phyloP scores from a whole-genome alignment of 2,329 filamentous ascomycete species.

The Sphaerulina populicola region DNA sequence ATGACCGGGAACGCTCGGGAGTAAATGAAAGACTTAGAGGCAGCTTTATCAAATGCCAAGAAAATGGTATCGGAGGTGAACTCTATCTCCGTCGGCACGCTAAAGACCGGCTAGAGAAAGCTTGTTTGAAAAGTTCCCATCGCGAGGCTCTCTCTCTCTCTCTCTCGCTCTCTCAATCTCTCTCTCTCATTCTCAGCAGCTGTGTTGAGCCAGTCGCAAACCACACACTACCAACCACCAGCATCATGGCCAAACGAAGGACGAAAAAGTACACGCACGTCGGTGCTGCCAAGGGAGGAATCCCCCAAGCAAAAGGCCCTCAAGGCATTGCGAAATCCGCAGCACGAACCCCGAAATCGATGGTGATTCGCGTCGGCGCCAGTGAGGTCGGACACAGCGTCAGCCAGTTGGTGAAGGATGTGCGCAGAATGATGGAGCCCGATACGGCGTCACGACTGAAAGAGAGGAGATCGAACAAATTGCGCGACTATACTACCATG shows the following conservation, averaged over 20 bases:
- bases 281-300: slow-evolving; percentile 53
- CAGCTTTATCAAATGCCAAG: too few species aligned
- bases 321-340: slow-evolving; percentile 47
- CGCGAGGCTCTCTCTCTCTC: not conserved
- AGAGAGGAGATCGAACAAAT: slow-evolving; percentile 77
- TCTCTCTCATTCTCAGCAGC: too few species aligned
- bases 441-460: slow-evolving; percentile 82
- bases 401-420: slow-evolving; percentile 83
- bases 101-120: not conserved
- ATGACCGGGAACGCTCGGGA: too few species aligned
- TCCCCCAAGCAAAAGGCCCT: slow-evolving; percentile 44
- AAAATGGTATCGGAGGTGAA: too few species aligned
- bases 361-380: slow-evolving; percentile 96
- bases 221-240: not conserved
- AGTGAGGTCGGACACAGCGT: slow-evolving; percentile 87
- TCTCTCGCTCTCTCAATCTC: not conserved
- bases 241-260: slow-evolving; percentile 66
- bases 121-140: not conserved
- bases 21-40: too few species aligned
- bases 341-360: slow-evolving; percentile 74
- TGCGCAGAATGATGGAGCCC: slow-evolving; percentile 90
- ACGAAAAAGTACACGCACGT: slow-evolving; percentile 85
- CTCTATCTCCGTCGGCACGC: not conserved
- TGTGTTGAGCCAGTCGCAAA: not conserved
- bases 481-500: slow-evolving; percentile 93